Conservation (phyloP, 164 flowering plant species). For the Vitis rotundifolia region DNA sequence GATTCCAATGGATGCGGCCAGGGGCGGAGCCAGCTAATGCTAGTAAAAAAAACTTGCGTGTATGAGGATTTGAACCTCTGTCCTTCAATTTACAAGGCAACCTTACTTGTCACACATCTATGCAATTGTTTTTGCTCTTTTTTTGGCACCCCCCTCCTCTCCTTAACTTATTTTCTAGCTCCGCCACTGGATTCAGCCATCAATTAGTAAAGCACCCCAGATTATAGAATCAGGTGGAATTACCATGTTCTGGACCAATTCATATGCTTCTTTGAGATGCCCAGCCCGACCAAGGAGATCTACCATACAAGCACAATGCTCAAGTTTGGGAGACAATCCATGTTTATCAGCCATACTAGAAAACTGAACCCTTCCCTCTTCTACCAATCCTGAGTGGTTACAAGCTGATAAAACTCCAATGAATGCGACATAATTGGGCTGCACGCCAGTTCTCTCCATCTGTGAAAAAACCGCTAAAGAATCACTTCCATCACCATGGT, state of each 20-base stretch:
- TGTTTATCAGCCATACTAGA: constrained; percentile 8
- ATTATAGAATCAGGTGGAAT: no score
- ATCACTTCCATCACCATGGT: no score
- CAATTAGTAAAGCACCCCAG: no score
- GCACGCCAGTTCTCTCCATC: not conserved
- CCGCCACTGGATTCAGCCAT: constrained; percentile 7
- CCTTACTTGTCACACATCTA: no score
- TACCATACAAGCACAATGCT: constrained; percentile 3
- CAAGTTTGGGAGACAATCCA: constrained; percentile 17
- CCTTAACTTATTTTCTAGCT: no score
- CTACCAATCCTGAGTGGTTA: constrained; percentile 18
- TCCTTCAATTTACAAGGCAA: no score
- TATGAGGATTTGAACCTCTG: no score
- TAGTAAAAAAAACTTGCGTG: no score
- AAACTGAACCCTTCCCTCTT: constrained; percentile 7
- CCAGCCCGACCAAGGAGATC: constrained; percentile 11
- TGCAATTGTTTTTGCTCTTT: no score
- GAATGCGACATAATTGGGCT: constrained; percentile 16
- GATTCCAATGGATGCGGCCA: constrained; percentile 16
- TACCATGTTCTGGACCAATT: constrained; percentile 12
- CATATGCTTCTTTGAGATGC: constrained; percentile 17
- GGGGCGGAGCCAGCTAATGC: no score
- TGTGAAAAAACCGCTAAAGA: no score
- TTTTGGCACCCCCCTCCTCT: no score
- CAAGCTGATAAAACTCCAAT: constrained; percentile 13